A percentile compares a stretch with the other conserved stretches of the same genome.
Evolutionary conservation across 2,329 filamentous ascomycete species (phyloP).

Genomic region (Colletotrichum sp.): DNA sequence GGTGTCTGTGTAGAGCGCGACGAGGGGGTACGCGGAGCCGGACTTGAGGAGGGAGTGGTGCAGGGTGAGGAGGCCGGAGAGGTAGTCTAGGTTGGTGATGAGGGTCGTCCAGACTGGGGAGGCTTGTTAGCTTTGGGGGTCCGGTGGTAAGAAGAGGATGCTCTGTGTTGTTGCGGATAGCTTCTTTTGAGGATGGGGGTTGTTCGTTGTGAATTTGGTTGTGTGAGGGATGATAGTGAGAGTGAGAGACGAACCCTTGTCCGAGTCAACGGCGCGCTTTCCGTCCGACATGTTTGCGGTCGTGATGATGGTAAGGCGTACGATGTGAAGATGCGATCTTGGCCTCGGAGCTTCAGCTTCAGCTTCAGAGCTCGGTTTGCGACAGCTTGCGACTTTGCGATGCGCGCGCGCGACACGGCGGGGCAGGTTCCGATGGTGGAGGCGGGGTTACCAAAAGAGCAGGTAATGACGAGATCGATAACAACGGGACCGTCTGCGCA

Average conservation of each 20-base stretch:
- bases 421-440: conserved; percentile 17
- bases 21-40: conserved; percentile 74
- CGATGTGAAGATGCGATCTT: neutral
- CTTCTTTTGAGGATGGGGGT: neutral
- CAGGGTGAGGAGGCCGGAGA: conserved; percentile 82
- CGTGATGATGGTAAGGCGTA: neutral
- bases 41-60: conserved; percentile 74
- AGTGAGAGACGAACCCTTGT: conserved; percentile 35
- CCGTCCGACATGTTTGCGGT: conserved; percentile 21
- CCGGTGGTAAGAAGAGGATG: too few species aligned
- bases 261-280: conserved; percentile 40
- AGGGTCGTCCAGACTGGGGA: conserved; percentile 80
- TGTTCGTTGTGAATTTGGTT: neutral
- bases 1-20: conserved; percentile 82
- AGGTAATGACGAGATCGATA: neutral
- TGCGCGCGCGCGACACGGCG: neutral
- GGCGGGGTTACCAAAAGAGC: conserved; percentile 2
- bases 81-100: conserved; percentile 84
- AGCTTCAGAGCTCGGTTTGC: neutral
- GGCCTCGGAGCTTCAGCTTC: neutral
- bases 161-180: neutral
- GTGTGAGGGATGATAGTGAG: neutral
- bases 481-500: neutral
- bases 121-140: neutral
- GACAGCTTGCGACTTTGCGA: neutral